Percentiles rank a stretch among this genome's conserved stretches.
These are phyloP conservation scores for Penicillium occitanis DNA, from an alignment of 2,329 filamentous ascomycete species.

Conservation along the genomic window DNA sequence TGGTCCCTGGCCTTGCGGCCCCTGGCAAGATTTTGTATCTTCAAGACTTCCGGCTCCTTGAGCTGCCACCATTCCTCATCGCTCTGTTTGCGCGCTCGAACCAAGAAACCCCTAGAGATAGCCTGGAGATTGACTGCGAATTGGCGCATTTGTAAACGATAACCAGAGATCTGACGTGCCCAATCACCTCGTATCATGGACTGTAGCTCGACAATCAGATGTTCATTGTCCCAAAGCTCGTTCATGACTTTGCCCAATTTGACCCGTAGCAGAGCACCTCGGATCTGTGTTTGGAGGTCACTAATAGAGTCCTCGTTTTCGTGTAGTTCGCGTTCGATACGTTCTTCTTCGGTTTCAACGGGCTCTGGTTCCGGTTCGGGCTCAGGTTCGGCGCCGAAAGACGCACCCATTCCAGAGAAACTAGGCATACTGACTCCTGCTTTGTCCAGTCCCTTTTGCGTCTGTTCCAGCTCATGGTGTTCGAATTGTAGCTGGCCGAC, in stretches of 20 bases:
- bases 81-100: constrained; percentile 62
- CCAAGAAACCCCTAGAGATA: constrained; percentile 71
- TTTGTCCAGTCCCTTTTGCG: constrained; percentile 95
- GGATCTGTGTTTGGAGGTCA: constrained; percentile 83
- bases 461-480: constrained; percentile 93
- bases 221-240: constrained; percentile 81
- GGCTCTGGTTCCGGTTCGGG: constrained; percentile 67
- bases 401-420: constrained; percentile 95
- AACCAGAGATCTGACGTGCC: constrained; percentile 76
- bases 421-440: constrained; percentile 94
- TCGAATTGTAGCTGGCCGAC: constrained; percentile 97
- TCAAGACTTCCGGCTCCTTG: constrained; percentile 69
- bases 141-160: constrained; percentile 76
- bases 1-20: constrained; percentile 46
- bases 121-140: constrained; percentile 83
- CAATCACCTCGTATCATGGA: constrained; percentile 85
- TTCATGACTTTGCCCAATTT: constrained; percentile 82
- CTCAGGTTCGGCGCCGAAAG: constrained; percentile 82
- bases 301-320: constrained; percentile 71
- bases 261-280: constrained; percentile 76
- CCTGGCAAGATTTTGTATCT: constrained; percentile 79
- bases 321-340: constrained; percentile 75
- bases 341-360: constrained; percentile 83
- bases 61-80: constrained; percentile 71
- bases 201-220: constrained; percentile 76